A percentile compares a stretch with the other conserved stretches of the same genome.
Evolutionary conservation across 148 eudicot genomes (phyloP).

Genomic region (Fallopia convolvulus): DNA sequence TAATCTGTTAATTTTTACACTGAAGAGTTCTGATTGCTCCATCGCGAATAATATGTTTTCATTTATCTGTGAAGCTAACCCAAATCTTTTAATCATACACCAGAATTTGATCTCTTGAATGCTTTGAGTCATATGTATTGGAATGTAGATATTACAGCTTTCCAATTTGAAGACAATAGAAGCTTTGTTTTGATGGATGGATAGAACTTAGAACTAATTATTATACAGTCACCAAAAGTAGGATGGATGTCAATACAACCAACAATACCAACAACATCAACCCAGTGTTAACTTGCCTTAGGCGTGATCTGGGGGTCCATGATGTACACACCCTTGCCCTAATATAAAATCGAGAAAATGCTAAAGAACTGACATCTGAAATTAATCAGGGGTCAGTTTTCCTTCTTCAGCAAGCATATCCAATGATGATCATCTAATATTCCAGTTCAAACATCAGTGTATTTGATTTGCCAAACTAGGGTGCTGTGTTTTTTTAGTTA

Average conservation of each 20-base stretch:
- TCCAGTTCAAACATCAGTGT: neutral
- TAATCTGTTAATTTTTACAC: neutral
- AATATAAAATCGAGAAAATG: too few species aligned
- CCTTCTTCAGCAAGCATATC: neutral
- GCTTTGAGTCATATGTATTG: neutral
- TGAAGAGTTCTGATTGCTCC: neutral
- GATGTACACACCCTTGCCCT: too few species aligned
- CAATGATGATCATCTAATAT: neutral
- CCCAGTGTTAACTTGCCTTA: too few species aligned
- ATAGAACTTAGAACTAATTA: neutral
- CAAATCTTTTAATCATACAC: neutral
- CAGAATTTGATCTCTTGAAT: neutral
- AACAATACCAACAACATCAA: too few species aligned
- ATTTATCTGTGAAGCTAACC: neutral
- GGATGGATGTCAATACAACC: neutral
- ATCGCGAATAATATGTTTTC: neutral
- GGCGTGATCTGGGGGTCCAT: too few species aligned
- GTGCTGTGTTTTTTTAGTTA: neutral
- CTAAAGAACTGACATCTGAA: neutral
- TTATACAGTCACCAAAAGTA: neutral
- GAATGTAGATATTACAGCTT: neutral
- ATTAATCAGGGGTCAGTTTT: neutral
- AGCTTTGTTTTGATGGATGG: neutral
- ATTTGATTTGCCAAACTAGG: neutral
- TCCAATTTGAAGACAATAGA: neutral